Conservation (phyloP, 176 grass and related monocot species). For the Oryza longistaminata region DNA sequence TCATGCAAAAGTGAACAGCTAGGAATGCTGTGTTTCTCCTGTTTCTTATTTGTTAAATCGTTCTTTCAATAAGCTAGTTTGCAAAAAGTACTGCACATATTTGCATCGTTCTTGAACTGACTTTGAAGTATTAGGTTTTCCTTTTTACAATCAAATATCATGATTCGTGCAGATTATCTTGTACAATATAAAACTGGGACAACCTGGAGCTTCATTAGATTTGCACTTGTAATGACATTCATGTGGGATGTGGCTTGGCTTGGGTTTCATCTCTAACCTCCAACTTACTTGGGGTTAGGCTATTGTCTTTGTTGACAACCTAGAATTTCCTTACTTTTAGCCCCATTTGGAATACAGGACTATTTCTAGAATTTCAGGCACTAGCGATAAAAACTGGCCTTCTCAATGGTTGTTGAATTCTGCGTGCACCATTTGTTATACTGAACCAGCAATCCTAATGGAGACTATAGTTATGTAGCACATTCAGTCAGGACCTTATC, state of each 20-base stretch:
- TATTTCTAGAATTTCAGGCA: not conserved
- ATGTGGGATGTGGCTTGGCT: not conserved
- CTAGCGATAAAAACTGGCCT: not conserved
- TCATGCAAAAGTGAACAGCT: not conserved
- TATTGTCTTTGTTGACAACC: not conserved
- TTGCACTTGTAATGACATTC: not conserved
- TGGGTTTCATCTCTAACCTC: not conserved
- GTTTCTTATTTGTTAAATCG: not conserved
- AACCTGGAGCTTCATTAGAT: conserved; percentile 1
- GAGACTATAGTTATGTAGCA: not conserved
- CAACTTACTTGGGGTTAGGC: not conserved
- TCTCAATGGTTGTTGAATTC: not conserved
- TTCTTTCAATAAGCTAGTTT: not conserved
- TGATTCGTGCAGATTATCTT: not conserved
- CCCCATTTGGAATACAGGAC: not conserved
- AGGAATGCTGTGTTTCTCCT: conserved; percentile 7
- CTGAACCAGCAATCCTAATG: not conserved
- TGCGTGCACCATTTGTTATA: not conserved
- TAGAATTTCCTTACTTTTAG: not conserved
- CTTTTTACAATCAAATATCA: conserved; percentile 10
- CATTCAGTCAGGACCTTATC: not conserved
- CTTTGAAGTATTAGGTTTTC: conserved; percentile 14
- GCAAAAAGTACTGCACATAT: not conserved
- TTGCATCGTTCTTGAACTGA: not conserved
- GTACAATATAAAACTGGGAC: not conserved